Percentiles rank a stretch among this genome's conserved stretches.
These are phyloP conservation scores for Grigorovia humatica DNA, from an alignment of 805 yeast species.

Conservation along the genomic window DNA sequence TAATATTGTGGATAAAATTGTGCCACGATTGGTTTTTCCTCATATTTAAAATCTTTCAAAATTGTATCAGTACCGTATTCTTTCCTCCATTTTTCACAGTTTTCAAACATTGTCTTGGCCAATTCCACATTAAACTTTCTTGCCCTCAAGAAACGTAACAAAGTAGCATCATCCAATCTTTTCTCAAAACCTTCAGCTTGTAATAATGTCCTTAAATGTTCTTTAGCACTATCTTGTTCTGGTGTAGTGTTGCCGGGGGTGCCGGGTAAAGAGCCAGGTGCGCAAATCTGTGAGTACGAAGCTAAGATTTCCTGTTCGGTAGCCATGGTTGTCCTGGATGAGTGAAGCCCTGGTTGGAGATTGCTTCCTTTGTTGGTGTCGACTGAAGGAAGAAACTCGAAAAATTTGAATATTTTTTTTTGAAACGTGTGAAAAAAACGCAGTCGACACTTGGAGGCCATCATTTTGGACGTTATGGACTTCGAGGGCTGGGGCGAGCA, in stretches of 20 bases:
- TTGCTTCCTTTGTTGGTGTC: too few relatives aligned
- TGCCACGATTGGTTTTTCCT: slow-evolving; percentile 88
- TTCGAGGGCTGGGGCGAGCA: neutral
- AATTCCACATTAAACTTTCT: slow-evolving; percentile 80
- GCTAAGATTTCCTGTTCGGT: slow-evolving; percentile 28
- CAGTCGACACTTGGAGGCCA: neutral
- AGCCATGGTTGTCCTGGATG: slow-evolving; percentile 2
- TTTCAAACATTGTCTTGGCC: slow-evolving; percentile 72
- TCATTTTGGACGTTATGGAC: neutral
- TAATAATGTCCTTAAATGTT: slow-evolving; percentile 47
- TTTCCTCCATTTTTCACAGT: slow-evolving; percentile 87
- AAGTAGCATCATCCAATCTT: slow-evolving; percentile 78
- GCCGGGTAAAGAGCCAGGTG: slow-evolving; percentile 59
- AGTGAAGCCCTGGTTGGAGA: too few relatives aligned
- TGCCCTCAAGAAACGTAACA: slow-evolving; percentile 83
- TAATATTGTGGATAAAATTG: slow-evolving; percentile 91
- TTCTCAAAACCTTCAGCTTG: slow-evolving; percentile 56
- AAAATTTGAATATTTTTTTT: neutral
- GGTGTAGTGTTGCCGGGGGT: slow-evolving; percentile 71
- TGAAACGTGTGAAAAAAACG: neutral
- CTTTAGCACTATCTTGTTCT: slow-evolving; percentile 52
- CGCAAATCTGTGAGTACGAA: slow-evolving; percentile 63
- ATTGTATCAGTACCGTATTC: slow-evolving; percentile 82
- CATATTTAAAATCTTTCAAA: slow-evolving; percentile 77
- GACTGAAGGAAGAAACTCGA: too few relatives aligned